Conservation (phyloP, 2,329 filamentous ascomycete genomes). For the Pleomassaria siparia region DNA sequence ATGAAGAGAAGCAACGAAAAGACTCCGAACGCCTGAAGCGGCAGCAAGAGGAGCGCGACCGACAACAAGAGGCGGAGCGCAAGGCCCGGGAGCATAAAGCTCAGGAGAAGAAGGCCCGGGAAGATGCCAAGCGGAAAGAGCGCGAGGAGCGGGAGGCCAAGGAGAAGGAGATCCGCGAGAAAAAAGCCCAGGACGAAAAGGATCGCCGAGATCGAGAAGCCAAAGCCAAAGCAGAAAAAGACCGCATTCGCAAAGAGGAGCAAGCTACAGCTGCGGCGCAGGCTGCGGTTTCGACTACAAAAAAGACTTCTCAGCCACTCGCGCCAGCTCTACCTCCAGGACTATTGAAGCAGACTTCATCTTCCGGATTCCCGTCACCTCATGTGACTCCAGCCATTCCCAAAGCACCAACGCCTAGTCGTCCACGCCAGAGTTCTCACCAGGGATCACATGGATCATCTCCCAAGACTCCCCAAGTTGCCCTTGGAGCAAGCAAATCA, state of each 20-base stretch:
- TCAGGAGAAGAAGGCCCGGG: conserved; percentile 74
- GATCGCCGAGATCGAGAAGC: conserved; percentile 65
- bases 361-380: conserved; percentile 68
- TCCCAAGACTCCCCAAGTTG: conserved; percentile 66
- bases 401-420: conserved; percentile 79
- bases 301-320: conserved; percentile 43
- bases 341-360: conserved; percentile 54
- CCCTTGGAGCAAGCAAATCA: conserved; percentile 52
- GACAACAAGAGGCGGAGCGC: conserved; percentile 81
- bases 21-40: conserved; percentile 82
- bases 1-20: conserved; percentile 82
- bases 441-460: conserved; percentile 71
- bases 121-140: conserved; percentile 74
- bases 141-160: conserved; percentile 62
- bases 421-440: conserved; percentile 75
- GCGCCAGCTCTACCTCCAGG: conserved; percentile 56
- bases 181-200: conserved; percentile 59
- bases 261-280: conserved; percentile 38
- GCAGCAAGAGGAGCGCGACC: conserved; percentile 80
- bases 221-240: conserved; percentile 48
- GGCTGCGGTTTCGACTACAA: conserved; percentile 26
- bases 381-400: conserved; percentile 81
- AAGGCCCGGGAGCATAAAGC: conserved; percentile 80
- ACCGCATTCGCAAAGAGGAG: conserved; percentile 46
- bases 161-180: conserved; percentile 76